A percentile compares a stretch with the other conserved stretches of the same genome.
Evolutionary conservation across 176 grass and related monocot genomes (phyloP).

Genomic region (Eragrostis nindensis): DNA sequence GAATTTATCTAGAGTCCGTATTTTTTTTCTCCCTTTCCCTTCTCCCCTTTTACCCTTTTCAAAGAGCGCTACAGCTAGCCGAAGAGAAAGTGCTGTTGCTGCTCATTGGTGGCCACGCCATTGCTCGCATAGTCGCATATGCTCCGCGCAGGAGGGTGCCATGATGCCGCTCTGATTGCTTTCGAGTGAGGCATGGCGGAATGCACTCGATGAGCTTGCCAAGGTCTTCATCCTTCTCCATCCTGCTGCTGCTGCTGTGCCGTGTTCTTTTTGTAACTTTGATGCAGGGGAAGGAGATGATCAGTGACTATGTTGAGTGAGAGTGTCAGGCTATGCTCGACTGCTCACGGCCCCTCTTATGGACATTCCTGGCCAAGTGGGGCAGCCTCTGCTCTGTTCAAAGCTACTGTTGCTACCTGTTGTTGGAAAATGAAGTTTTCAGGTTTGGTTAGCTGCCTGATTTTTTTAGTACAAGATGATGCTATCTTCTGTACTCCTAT

Average conservation of each 20-base stretch:
- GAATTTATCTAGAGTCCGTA: conserved; percentile 2
- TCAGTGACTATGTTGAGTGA: not conserved
- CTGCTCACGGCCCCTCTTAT: not conserved
- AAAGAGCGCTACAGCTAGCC: conserved; percentile 11
- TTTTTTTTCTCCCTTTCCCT: not conserved
- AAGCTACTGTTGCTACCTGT: not conserved
- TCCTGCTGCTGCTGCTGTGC: not conserved
- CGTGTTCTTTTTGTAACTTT: conserved; percentile 39
- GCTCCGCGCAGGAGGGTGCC: not conserved
- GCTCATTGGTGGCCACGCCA: not conserved
- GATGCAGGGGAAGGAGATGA: not conserved
- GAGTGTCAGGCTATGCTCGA: conserved; percentile 32
- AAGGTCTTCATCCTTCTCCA: conserved; percentile 30
- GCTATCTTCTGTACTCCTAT: not conserved
- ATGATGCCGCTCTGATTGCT: conserved; percentile 41
- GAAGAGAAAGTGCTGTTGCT: not conserved
- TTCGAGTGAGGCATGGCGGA: conserved; percentile 54
- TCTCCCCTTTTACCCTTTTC: not conserved
- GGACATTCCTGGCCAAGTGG: conserved; percentile 19
- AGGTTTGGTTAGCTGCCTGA: too few relatives aligned
- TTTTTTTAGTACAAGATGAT: too few relatives aligned
- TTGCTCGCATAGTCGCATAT: conserved; percentile 22
- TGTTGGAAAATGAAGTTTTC: too few relatives aligned
- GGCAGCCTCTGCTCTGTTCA: not conserved
- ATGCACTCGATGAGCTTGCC: conserved; percentile 12